Evolutionary conservation across 768 basidiomycete genomes (phyloP).

Genomic region (Mycena chlorophos): DNA sequence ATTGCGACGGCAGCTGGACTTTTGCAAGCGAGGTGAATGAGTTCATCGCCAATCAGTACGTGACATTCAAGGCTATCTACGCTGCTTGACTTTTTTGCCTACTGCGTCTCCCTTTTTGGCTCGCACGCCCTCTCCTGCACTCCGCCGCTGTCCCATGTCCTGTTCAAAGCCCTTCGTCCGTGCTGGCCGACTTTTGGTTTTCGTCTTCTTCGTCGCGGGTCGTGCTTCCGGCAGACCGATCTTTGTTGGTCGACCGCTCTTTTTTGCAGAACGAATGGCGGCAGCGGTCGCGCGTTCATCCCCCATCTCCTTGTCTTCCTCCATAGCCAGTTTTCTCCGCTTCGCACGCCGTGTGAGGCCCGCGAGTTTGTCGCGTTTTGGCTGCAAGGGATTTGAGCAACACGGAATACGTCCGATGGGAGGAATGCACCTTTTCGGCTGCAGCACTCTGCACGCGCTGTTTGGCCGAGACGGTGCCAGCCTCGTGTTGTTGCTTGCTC

Average conservation of each 20-base stretch:
- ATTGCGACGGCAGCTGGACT: conserved; percentile 55
- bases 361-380: conserved; percentile 73
- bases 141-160: conserved; percentile 53
- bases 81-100: conserved; percentile 50
- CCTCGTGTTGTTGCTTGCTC: conserved; percentile 76
- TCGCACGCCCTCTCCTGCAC: conserved; percentile 56
- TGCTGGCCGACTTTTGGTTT: conserved; percentile 33
- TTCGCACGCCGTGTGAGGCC: conserved; percentile 88
- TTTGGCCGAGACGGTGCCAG: conserved; percentile 38
- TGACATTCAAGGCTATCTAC: conserved; percentile 24
- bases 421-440: conserved; percentile 41
- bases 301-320: conserved; percentile 69
- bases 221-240: conserved; percentile 57
- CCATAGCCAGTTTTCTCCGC: conserved; percentile 81
- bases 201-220: conserved; percentile 32
- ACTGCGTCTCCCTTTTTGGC: conserved; percentile 63
- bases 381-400: conserved; percentile 39
- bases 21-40: conserved; percentile 60
- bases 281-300: conserved; percentile 59
- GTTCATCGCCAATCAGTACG: conserved; percentile 32
- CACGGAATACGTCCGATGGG: background rate
- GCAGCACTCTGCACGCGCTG: conserved; percentile 32
- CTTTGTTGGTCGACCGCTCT: conserved; percentile 68
- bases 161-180: conserved; percentile 51
- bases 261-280: conserved; percentile 88